phyloP scores from a whole-genome alignment of 2,329 filamentous ascomycete genomes.

The Colletotrichum brevisporum region DNA sequence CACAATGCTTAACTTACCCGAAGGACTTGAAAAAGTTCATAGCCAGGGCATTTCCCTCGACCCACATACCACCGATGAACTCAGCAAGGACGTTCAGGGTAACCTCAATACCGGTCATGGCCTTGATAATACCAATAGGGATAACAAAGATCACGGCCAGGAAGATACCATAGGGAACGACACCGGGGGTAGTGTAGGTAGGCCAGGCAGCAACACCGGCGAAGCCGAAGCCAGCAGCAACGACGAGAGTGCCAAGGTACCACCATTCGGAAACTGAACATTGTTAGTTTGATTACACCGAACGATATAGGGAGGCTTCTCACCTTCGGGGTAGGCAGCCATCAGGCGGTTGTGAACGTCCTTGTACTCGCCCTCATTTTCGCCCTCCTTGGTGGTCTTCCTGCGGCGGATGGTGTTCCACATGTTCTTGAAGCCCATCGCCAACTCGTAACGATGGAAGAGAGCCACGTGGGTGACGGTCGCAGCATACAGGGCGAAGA shows the following conservation, averaged over 20 bases:
- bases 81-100: constrained; percentile 63
- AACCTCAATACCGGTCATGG: constrained; percentile 59
- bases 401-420: constrained; percentile 48
- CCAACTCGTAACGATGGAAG: constrained; percentile 50
- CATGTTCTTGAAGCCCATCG: constrained; percentile 45
- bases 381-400: constrained; percentile 44
- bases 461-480: constrained; percentile 49
- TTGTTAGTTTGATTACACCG: neutral
- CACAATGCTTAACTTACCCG: constrained; percentile 9
- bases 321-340: constrained; percentile 48
- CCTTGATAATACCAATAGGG: constrained; percentile 59
- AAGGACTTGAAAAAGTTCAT: constrained; percentile 63
- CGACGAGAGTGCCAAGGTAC: constrained; percentile 52
- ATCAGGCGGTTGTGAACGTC: constrained; percentile 53
- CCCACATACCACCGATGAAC: constrained; percentile 60
- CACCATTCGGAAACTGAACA: constrained; percentile 57
- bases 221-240: constrained; percentile 53
- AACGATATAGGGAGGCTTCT: neutral
- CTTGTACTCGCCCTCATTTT: constrained; percentile 54
- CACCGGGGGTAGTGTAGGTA: constrained; percentile 56
- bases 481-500: constrained; percentile 49
- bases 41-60: constrained; percentile 59
- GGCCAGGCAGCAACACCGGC: constrained; percentile 57
- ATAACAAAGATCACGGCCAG: constrained; percentile 60
- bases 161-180: constrained; percentile 57